Conservation (phyloP, 1,284 basidiomycete genomes). For the Leccinum fallax region DNA sequence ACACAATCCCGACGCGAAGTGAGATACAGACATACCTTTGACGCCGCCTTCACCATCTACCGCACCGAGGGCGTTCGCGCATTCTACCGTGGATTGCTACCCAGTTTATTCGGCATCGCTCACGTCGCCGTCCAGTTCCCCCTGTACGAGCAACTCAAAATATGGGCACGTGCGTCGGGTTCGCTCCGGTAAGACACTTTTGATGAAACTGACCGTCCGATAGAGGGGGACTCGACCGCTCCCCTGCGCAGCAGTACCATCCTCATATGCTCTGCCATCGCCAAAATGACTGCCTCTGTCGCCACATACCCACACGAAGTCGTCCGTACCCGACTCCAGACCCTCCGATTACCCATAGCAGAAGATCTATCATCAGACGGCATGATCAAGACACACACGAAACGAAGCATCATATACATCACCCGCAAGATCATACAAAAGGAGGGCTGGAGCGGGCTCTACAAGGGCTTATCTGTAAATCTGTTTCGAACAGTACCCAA, state of each 20-base stretch:
- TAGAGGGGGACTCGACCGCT: constrained; percentile 56
- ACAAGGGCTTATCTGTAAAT: constrained; percentile 90
- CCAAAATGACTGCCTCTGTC: constrained; percentile 93
- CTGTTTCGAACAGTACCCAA: constrained; percentile 91
- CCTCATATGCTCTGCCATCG: constrained; percentile 82
- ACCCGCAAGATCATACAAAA: constrained; percentile 71
- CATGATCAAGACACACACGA: constrained; percentile 53
- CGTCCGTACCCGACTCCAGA: constrained; percentile 88
- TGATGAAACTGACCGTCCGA: constrained; percentile 6
- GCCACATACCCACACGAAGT: constrained; percentile 97
- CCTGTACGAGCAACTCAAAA: constrained; percentile 90
- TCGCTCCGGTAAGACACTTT: background rate
- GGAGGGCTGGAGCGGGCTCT: constrained; percentile 87
- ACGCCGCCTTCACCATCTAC: constrained; percentile 87
- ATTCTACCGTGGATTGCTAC: constrained; percentile 90
- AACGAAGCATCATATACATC: constrained; percentile 71
- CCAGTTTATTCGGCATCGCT: constrained; percentile 85
- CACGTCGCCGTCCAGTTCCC: constrained; percentile 97
- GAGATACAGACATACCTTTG: constrained; percentile 84
- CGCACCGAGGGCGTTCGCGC: constrained; percentile 80
- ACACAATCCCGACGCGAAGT: constrained; percentile 76
- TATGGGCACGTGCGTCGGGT: constrained; percentile 70
- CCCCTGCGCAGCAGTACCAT: constrained; percentile 73
- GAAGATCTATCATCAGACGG: constrained; percentile 59
- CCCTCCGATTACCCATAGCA: constrained; percentile 66